Conservation (phyloP, 192 early-diverging fungal species). For the Coemansia sp. region DNA sequence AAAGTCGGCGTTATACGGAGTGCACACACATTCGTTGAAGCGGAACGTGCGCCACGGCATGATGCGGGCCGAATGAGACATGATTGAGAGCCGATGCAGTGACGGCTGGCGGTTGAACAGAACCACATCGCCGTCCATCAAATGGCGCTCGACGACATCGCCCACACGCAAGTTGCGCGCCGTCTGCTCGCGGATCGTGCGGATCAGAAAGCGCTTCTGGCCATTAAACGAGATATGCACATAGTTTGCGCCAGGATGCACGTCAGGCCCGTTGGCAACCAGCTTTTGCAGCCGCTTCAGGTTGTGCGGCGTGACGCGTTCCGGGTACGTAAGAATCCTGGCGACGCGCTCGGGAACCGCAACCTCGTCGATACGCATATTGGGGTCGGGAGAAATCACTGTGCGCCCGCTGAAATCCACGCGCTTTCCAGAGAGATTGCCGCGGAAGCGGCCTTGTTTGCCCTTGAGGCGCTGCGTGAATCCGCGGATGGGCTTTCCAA, state of each 20-base stretch:
- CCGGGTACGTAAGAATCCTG: constrained; percentile 93
- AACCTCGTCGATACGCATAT: constrained; percentile 94
- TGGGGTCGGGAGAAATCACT: constrained; percentile 98
- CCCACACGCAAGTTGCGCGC: constrained; percentile 79
- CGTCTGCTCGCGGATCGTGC: constrained; percentile 63
- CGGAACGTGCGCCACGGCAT: constrained; percentile 97
- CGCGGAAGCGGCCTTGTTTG: constrained; percentile 98
- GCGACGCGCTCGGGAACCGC: constrained; percentile 91
- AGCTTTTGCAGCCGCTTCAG: constrained; percentile 72
- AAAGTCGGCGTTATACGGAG: constrained; percentile 99
- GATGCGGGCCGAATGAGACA: constrained; percentile 90
- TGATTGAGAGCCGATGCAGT: constrained; percentile 93
- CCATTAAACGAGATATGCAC: constrained; percentile 59
- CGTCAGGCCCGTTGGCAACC: constrained; percentile 83
- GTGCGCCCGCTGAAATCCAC: constrained; percentile 99
- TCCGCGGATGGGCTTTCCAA: constrained; percentile 73
- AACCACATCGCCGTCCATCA: constrained; percentile 91
- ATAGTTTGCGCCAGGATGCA: constrained; percentile 91
- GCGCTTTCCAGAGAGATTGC: constrained; percentile 98
- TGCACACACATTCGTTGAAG: constrained; percentile 99
- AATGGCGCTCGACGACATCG: constrained; percentile 94
- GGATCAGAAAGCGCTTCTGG: constrained; percentile 70
- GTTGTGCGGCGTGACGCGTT: constrained; percentile 89
- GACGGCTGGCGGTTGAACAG: constrained; percentile 99
- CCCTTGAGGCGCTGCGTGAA: constrained; percentile 97